Evolutionary conservation across 768 basidiomycete genomes (phyloP).

Genomic region (Phanerodontia chrysosporium): DNA sequence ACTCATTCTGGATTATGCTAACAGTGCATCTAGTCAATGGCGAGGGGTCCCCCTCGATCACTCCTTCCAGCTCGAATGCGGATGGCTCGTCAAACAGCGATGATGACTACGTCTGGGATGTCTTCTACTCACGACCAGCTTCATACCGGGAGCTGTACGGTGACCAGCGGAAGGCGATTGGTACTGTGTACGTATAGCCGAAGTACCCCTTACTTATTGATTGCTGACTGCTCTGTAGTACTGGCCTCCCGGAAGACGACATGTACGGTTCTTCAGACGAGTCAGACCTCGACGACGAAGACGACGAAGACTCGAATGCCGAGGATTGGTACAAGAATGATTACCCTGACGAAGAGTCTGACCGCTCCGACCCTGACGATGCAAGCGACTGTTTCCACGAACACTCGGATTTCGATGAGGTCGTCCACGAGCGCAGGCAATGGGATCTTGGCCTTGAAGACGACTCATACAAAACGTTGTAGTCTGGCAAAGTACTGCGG

Average conservation of each 20-base stretch:
- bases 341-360: constrained; percentile 67
- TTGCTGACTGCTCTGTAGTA: constrained; percentile 32
- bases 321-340: constrained; percentile 86
- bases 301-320: constrained; percentile 73
- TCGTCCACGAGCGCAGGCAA: constrained; percentile 21
- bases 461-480: neutral
- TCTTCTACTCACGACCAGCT: constrained; percentile 70
- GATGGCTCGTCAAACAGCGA: constrained; percentile 8
- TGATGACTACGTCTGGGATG: constrained; percentile 79
- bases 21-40: neutral
- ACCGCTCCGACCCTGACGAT: constrained; percentile 32
- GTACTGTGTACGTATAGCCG: constrained; percentile 53
- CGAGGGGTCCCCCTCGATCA: neutral
- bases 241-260: constrained; percentile 59
- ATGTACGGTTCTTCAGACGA: constrained; percentile 34
- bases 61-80: neutral
- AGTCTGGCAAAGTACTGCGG: neutral
- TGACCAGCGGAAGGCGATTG: constrained; percentile 48
- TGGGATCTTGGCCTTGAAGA: constrained; percentile 11
- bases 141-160: constrained; percentile 55
- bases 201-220: neutral
- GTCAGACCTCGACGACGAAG: constrained; percentile 24
- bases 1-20: neutral
- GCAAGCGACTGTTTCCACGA: constrained; percentile 55
- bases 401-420: constrained; percentile 44